phyloP scores from a whole-genome alignment of 2,329 filamentous ascomycete species.

The Bipolaris sorokiniana region DNA sequence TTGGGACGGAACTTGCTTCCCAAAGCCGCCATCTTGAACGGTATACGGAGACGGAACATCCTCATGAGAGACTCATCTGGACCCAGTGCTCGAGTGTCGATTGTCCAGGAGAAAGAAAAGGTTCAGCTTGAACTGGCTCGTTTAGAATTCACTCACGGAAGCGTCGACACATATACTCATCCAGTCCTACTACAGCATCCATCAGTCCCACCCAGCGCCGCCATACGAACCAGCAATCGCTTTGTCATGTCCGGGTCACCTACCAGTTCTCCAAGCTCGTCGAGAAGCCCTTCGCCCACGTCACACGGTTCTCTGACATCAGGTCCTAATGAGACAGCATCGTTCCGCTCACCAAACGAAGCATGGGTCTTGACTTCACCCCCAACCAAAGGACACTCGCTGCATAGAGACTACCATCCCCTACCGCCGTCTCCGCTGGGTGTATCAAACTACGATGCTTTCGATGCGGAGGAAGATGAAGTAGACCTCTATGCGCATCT shows the following conservation, averaged over 20 bases:
- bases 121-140: conserved; percentile 41
- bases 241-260: conserved; percentile 26
- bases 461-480: conserved; percentile 48
- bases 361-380: conserved; percentile 29
- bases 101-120: conserved; percentile 42
- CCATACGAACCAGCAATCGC: conserved; percentile 21
- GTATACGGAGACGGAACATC: conserved; percentile 55
- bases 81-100: conserved; percentile 24
- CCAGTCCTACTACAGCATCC: conserved; percentile 27
- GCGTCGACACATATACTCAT: conserved; percentile 40
- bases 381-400: conserved; percentile 22
- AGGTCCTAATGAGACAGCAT: conserved; percentile 4
- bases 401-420: conserved; percentile 38
- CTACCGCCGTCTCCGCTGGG: conserved; percentile 49
- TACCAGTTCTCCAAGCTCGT: conserved; percentile 21
- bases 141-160: conserved; percentile 40
- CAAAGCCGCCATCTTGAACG: conserved; percentile 70
- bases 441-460: conserved; percentile 53
- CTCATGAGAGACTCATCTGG: conserved; percentile 26
- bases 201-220: conserved; percentile 22
- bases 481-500: conserved; percentile 38
- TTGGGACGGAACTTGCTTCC: conserved; percentile 62
- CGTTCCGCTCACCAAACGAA: conserved; percentile 42
- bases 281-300: conserved; percentile 30
- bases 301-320: not conserved